Evolutionary conservation across 2,329 filamentous ascomycete genomes (phyloP).

Genomic region (Rosellinia necatrix): DNA sequence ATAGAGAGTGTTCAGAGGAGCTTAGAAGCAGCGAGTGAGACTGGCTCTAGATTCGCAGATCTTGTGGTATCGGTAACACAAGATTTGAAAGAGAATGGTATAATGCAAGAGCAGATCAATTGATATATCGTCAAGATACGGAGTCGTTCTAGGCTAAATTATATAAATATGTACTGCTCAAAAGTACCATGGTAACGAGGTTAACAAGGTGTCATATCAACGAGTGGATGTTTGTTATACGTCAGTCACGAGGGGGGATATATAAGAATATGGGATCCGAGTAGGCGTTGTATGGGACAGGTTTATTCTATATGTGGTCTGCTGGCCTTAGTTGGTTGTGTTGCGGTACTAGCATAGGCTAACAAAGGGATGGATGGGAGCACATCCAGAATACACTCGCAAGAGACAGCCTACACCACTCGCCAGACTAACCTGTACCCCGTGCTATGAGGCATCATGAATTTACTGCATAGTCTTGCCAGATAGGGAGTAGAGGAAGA

Average conservation of each 20-base stretch:
- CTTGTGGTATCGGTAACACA: slow-evolving; percentile 39
- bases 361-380: not conserved
- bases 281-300: not conserved
- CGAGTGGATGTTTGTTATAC: slow-evolving; percentile 2
- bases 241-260: not conserved
- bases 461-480: too few relatives aligned
- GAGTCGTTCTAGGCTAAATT: too few relatives aligned
- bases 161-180: too few relatives aligned
- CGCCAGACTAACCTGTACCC: too few relatives aligned
- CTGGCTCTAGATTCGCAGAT: slow-evolving; percentile 38
- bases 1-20: slow-evolving; percentile 22
- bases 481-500: too few relatives aligned
- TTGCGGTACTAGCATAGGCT: not conserved
- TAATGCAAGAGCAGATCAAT: slow-evolving; percentile 12
- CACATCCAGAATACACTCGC: not conserved
- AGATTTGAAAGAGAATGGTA: slow-evolving; percentile 29
- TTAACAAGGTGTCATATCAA: not conserved
- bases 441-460: too few relatives aligned
- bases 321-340: not conserved
- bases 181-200: too few relatives aligned
- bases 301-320: not conserved
- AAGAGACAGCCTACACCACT: too few relatives aligned
- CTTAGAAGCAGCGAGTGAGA: slow-evolving; percentile 33
- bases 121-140: not conserved
- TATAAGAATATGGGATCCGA: not conserved